Conservation (phyloP, 768 basidiomycete genomes). For the Clitopilus passeckerianus region DNA sequence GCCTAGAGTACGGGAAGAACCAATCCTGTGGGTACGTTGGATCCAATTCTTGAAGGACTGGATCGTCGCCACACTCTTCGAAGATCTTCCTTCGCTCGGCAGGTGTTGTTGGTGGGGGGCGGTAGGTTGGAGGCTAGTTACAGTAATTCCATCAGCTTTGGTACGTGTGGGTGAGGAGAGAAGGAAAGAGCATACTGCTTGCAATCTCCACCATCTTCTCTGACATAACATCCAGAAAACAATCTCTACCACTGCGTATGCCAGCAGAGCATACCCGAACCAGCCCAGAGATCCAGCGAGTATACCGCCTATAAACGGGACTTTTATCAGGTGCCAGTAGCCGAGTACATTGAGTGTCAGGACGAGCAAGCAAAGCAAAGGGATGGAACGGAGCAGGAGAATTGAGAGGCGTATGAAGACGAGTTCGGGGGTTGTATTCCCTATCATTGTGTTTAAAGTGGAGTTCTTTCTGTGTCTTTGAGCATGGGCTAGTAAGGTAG, state of each 20-base stretch:
- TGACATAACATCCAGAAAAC: slow-evolving; percentile 48
- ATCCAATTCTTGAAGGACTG: slow-evolving; percentile 9
- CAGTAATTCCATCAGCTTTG: background rate
- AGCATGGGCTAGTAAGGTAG: too few species aligned
- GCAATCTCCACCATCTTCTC: slow-evolving; percentile 39
- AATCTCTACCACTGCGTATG: slow-evolving; percentile 37
- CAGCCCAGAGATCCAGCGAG: background rate
- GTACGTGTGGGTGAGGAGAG: background rate
- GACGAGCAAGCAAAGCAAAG: slow-evolving; percentile 18
- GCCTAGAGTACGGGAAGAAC: slow-evolving; percentile 32
- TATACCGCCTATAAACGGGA: background rate
- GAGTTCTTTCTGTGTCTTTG: too few species aligned
- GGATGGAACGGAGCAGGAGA: slow-evolving; percentile 33
- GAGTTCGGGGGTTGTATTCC: slow-evolving; percentile 45
- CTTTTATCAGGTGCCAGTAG: background rate
- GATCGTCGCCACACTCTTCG: slow-evolving; percentile 32
- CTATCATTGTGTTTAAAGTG: slow-evolving; percentile 30
- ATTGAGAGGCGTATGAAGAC: slow-evolving; percentile 47
- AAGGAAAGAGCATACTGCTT: slow-evolving; percentile 33
- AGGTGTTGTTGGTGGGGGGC: slow-evolving; percentile 30
- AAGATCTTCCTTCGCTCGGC: slow-evolving; percentile 44
- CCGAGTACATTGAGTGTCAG: background rate
- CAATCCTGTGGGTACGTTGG: slow-evolving; percentile 41
- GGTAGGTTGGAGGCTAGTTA: slow-evolving; percentile 25
- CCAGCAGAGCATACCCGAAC: background rate